Evolutionary conservation across 495 filamentous ascomycete species (phyloP).

Genomic region (Penicillium egyptiacum): DNA sequence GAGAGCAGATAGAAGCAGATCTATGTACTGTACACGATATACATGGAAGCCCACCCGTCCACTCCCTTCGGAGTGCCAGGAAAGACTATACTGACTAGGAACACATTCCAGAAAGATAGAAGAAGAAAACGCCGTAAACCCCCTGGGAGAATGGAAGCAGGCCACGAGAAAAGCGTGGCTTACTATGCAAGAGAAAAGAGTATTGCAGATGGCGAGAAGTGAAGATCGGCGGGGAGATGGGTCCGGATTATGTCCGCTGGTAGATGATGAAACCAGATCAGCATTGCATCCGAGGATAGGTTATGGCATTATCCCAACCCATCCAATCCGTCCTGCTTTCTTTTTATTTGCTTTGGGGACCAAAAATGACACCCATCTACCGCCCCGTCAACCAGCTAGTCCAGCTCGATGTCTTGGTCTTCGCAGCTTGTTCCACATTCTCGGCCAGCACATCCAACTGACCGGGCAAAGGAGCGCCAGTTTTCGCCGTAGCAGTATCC

Average conservation of each 20-base stretch:
- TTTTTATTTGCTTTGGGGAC: slow-evolving; percentile 4
- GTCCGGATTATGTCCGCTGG: neutral
- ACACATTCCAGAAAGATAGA: slow-evolving; percentile 18
- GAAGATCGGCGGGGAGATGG: slow-evolving; percentile 6
- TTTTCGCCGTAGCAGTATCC: slow-evolving; percentile 21
- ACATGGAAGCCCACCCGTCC: slow-evolving; percentile 17
- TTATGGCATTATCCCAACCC: neutral
- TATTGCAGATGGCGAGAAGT: slow-evolving; percentile 17
- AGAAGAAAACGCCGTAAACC: slow-evolving; percentile 33
- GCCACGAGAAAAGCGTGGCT: slow-evolving; percentile 23
- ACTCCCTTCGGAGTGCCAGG: neutral
- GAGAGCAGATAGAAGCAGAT: slow-evolving; percentile 21
- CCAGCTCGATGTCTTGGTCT: slow-evolving; percentile 45
- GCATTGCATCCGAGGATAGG: neutral
- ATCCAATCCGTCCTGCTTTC: slow-evolving; percentile 6
- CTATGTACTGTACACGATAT: slow-evolving; percentile 41
- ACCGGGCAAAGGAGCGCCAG: slow-evolving; percentile 28
- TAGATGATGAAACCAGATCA: slow-evolving; percentile 4
- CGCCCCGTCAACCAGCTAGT: slow-evolving; percentile 46
- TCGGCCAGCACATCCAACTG: slow-evolving; percentile 45
- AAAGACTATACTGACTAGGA: slow-evolving; percentile 13
- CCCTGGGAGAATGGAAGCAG: slow-evolving; percentile 30
- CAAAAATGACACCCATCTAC: slow-evolving; percentile 19
- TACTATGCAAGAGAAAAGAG: slow-evolving; percentile 33
- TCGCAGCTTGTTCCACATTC: slow-evolving; percentile 42